Evolutionary conservation across 2,329 filamentous ascomycete genomes (phyloP), one percentile per base, ranked within the genome.

Genomic region (Camptophora hylomeconis): DNA sequence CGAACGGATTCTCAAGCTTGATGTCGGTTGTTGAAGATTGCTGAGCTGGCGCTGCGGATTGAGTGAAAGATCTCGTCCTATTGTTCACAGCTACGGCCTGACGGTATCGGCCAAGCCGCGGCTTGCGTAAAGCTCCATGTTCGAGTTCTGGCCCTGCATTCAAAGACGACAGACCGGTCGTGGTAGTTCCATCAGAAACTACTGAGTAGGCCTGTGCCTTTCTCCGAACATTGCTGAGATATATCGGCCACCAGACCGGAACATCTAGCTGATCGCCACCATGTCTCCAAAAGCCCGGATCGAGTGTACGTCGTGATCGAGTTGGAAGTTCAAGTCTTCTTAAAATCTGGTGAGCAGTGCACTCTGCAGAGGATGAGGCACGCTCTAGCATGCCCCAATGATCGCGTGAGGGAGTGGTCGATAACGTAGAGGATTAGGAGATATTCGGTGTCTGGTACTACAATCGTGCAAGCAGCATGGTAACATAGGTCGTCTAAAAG

Each of bases 381-480:
- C 61, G 59, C 58, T 65, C 61, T 47, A 65, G 59, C 61, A 65
- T 65, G 49, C 54, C 60, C 54, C 50, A 23, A 30, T 13, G 20
- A 22, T n/a, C n/a, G n/a, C n/a, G n/a, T n/a, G n/a, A n/a, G n/a
- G n/a, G n/a, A n/a, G n/a, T n/a, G n/a, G n/a, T n/a, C n/a, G n/a
- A n/a, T n/a, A n/a, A n/a, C n/a, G n/a, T n/a, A n/a, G n/a, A n/a
- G n/a, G n/a, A n/a, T n/a, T n/a, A n/a, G n/a, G n/a, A n/a, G n/a
- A n/a, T n/a, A n/a, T n/a, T n/a, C n/a, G n/a, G n/a, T n/a, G n/a
- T n/a, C n/a, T n/a, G n/a, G n/a, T n/a, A n/a, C n/a, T n/a, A n/a
- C n/a, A n/a, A n/a, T n/a, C n/a, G n/a, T n/a, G n/a, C n/a, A n/a
- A n/a, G n/a, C n/a, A n/a, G n/a, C n/a, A n/a, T n/a, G n/a, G n/a